Conservation (phyloP, 2,329 filamentous ascomycete species). For the Blastomyces percursus region DNA sequence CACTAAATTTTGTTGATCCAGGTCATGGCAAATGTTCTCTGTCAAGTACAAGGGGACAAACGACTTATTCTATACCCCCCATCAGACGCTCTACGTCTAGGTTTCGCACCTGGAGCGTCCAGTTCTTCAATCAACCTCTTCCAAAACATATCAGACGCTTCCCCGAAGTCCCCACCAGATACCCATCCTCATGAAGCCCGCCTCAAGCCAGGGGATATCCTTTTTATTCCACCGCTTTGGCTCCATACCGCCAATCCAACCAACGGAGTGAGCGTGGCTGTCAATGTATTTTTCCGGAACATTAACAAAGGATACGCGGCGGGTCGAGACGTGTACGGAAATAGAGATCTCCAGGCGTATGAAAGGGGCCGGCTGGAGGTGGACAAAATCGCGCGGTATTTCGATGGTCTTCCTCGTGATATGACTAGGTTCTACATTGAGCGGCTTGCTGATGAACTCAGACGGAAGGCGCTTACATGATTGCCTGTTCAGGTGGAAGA, state of each 20-base stretch:
- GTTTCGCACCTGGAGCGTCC: constrained; percentile 64
- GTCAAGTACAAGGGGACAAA: constrained; percentile 65
- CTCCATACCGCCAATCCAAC: constrained; percentile 52
- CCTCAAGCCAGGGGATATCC: constrained; percentile 59
- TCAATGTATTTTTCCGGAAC: constrained; percentile 83
- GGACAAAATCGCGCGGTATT: constrained; percentile 45
- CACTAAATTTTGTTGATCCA: constrained; percentile 21
- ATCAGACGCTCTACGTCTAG: constrained; percentile 56
- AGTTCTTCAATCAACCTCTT: constrained; percentile 71
- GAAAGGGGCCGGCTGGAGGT: constrained; percentile 69
- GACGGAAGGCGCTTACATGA: constrained; percentile 18
- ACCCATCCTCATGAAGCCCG: constrained; percentile 57
- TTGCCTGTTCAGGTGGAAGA: neutral
- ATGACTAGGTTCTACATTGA: constrained; percentile 64
- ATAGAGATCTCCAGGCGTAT: constrained; percentile 72
- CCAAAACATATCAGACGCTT: constrained; percentile 30
- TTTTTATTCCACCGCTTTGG: constrained; percentile 78
- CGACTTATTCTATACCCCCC: constrained; percentile 69
- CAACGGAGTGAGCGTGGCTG: constrained; percentile 54
- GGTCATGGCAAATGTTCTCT: constrained; percentile 81
- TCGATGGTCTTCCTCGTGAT: constrained; percentile 49
- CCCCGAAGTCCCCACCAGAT: constrained; percentile 48
- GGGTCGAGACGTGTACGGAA: constrained; percentile 78
- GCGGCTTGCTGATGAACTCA: constrained; percentile 59
- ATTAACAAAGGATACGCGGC: constrained; percentile 56